Percentiles rank a stretch among this genome's conserved stretches.
Evolutionary conservation across 495 filamentous ascomycete genomes (phyloP).

Genomic region (Emericellopsis terricola): DNA sequence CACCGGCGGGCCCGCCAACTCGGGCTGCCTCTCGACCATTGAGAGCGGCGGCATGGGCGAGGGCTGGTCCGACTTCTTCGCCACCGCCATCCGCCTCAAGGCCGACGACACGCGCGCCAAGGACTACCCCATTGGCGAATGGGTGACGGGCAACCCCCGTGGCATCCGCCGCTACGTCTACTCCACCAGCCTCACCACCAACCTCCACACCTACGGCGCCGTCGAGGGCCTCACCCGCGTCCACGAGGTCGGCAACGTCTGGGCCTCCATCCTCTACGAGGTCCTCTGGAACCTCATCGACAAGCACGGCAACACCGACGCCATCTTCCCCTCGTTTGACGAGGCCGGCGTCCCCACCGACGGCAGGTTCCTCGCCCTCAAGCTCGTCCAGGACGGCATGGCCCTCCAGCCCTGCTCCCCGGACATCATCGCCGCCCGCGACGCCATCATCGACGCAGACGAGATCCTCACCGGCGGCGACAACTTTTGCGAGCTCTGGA

Average conservation of each 20-base stretch:
- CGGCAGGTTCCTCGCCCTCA: slow-evolving; percentile 30
- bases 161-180: slow-evolving; percentile 33
- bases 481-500: slow-evolving; percentile 35
- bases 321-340: slow-evolving; percentile 21
- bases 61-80: slow-evolving; percentile 36
- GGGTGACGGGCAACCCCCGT: slow-evolving; percentile 18
- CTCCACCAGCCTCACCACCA: slow-evolving; percentile 25
- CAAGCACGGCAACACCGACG: slow-evolving; percentile 27
- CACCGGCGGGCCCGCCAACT: slow-evolving; percentile 33
- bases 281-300: slow-evolving; percentile 34
- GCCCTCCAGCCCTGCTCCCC: slow-evolving; percentile 36
- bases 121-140: slow-evolving; percentile 25
- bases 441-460: slow-evolving; percentile 36
- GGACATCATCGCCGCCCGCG: slow-evolving; percentile 28
- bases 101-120: slow-evolving; percentile 23
- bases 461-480: slow-evolving; percentile 26
- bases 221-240: slow-evolving; percentile 19
- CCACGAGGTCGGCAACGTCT: slow-evolving; percentile 30
- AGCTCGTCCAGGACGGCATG: slow-evolving; percentile 34
- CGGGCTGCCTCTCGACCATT: slow-evolving; percentile 21
- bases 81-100: slow-evolving; percentile 31
- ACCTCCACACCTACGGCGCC: slow-evolving; percentile 27
- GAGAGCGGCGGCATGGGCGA: slow-evolving; percentile 37
- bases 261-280: slow-evolving; percentile 35
- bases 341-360: slow-evolving; percentile 26